These are phyloP conservation scores for Atalantia buxifolia DNA, from an alignment of 345 rosid genomes.

Conservation along the genomic window DNA sequence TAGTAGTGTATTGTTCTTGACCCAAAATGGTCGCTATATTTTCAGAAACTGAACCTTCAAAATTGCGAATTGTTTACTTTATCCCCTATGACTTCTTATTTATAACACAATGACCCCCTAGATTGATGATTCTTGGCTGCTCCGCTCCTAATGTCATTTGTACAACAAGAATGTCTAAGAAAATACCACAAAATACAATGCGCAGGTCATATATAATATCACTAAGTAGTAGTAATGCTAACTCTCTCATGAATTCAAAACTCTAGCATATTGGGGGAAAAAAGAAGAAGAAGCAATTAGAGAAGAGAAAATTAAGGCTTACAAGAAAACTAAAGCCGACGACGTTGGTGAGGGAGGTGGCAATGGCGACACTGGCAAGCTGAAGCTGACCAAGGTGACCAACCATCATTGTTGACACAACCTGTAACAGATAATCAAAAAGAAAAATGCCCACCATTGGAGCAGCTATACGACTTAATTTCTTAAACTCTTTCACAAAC, in stretches of 20 bases:
- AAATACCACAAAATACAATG: not conserved
- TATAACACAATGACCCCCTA: not conserved
- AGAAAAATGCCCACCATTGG: not conserved
- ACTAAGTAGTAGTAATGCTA: not conserved
- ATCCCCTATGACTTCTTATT: not conserved
- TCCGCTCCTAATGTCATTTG: not conserved
- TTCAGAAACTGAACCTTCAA: not conserved
- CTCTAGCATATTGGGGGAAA: too few species aligned
- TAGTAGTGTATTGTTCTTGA: too few species aligned
- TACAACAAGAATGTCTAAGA: not conserved
- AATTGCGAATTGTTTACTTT: too few species aligned
- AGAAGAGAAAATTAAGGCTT: not conserved
- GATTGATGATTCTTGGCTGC: not conserved
- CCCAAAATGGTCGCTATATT: not conserved
- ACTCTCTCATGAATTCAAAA: too few species aligned
- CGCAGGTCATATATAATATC: not conserved
- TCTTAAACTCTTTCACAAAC: not conserved
- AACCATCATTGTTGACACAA: not conserved
- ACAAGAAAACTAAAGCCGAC: not conserved
- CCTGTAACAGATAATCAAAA: not conserved
- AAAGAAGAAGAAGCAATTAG: too few species aligned
- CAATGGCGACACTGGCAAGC: not conserved
- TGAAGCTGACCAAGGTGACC: not conserved
- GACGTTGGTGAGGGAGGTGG: not conserved
- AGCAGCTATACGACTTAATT: not conserved